phyloP scores from a whole-genome alignment of 352 stramenopile genomes.

The Globisporangium acanthophoron region DNA sequence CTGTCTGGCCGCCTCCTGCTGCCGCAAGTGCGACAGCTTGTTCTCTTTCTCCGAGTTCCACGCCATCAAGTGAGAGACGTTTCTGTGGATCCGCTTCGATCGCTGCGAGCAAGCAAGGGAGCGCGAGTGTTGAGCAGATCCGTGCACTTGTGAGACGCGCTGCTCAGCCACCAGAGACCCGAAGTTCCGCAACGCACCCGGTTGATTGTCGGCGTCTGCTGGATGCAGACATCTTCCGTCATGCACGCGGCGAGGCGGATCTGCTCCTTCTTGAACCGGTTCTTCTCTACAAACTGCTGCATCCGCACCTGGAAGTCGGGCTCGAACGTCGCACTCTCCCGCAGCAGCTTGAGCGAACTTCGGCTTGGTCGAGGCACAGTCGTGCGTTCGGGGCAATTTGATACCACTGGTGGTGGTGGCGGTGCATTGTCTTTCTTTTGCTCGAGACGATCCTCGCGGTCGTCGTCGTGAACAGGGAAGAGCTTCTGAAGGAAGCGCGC shows the following conservation, averaged over 20 bases:
- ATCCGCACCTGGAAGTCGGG: slow-evolving; percentile 60
- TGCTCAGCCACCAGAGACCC: not conserved
- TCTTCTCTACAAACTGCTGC: slow-evolving; percentile 35
- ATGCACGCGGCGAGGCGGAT: slow-evolving; percentile 33
- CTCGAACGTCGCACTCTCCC: slow-evolving; percentile 43
- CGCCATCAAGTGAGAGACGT: slow-evolving; percentile 52
- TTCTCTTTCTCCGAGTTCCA: slow-evolving; percentile 58
- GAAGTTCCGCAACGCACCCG: slow-evolving; percentile 18
- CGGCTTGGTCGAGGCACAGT: slow-evolving; percentile 13
- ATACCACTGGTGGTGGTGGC: not conserved
- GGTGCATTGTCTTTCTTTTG: not conserved
- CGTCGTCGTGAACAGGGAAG: too few relatives aligned
- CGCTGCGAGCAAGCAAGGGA: slow-evolving; percentile 16
- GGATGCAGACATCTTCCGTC: slow-evolving; percentile 21
- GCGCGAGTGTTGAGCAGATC: not conserved
- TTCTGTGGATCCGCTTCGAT: slow-evolving; percentile 51
- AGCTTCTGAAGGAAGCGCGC: not conserved
- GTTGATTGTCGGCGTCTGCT: slow-evolving; percentile 47
- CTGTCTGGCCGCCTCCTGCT: slow-evolving; percentile 25
- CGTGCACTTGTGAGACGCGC: too few relatives aligned
- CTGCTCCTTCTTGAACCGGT: slow-evolving; percentile 36
- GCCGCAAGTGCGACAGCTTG: slow-evolving; percentile 41
- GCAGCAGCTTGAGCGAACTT: slow-evolving; percentile 34
- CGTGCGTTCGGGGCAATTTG: not conserved
- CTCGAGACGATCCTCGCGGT: not conserved